Evolutionary conservation across 1,139 yeast genomes (phyloP).

Genomic region (Blastobotrys serpentis): DNA sequence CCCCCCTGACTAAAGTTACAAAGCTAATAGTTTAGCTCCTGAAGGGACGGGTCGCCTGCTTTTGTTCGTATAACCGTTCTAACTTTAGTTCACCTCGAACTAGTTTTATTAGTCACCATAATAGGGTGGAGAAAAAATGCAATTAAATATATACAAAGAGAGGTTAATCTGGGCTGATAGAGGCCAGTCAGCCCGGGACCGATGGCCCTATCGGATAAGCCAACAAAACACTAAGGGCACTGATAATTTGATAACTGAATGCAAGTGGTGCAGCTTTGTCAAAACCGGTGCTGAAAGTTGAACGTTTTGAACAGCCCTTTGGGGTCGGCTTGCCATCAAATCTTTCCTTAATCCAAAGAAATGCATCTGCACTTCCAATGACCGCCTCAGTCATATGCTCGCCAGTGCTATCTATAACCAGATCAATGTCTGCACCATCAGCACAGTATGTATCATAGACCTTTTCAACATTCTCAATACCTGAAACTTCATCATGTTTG

Average conservation of each 20-base stretch:
- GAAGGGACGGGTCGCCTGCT: too few species aligned
- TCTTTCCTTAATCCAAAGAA: slow-evolving; percentile 13
- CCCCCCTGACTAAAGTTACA: too few species aligned
- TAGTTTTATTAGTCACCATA: too few species aligned
- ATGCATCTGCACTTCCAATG: slow-evolving; percentile 8
- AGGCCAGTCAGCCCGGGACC: too few species aligned
- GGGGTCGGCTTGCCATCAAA: neutral
- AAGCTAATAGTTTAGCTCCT: too few species aligned
- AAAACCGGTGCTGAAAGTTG: neutral
- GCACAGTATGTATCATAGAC: slow-evolving; percentile 30
- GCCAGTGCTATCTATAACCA: slow-evolving; percentile 19
- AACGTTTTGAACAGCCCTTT: neutral
- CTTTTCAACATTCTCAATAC: slow-evolving; percentile 26
- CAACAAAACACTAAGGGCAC: neutral
- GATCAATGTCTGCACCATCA: slow-evolving; percentile 30
- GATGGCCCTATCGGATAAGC: slow-evolving; percentile 1
- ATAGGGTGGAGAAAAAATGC: too few species aligned
- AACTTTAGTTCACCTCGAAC: too few species aligned
- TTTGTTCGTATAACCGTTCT: too few species aligned
- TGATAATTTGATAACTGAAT: neutral
- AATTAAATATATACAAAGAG: too few species aligned
- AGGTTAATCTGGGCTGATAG: too few species aligned
- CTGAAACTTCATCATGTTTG: slow-evolving; percentile 30
- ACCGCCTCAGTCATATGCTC: slow-evolving; percentile 19
- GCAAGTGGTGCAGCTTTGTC: neutral